Percentiles rank a stretch among this genome's conserved stretches.
Conservation (phyloP, 1,284 basidiomycete species). For the Earliella scabrosa region DNA sequence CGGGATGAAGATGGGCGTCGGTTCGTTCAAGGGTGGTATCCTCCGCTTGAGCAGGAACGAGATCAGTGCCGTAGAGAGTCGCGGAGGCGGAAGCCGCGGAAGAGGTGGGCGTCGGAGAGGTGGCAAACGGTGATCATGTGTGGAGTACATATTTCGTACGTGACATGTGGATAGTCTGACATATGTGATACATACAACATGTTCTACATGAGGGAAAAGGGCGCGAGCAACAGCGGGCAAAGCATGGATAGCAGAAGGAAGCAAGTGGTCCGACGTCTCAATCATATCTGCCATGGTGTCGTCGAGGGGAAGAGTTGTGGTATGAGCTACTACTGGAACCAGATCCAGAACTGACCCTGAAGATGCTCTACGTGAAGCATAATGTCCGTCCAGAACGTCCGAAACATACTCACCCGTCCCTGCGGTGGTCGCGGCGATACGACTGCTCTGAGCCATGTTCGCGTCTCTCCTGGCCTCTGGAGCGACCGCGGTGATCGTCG, state of each 20-base stretch:
- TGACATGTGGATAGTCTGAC: conserved; percentile 3
- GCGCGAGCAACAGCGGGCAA: neutral
- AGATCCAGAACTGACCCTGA: conserved; percentile 16
- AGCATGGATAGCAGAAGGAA: neutral
- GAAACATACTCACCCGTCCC: conserved; percentile 18
- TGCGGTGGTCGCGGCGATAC: conserved; percentile 15
- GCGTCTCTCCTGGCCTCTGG: conserved; percentile 14
- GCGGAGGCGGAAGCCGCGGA: conserved; percentile 16
- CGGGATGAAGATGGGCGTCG: conserved; percentile 78
- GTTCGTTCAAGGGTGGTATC: conserved; percentile 69
- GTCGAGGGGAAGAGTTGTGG: conserved; percentile 9
- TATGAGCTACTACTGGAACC: conserved; percentile 11
- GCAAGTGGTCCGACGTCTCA: conserved; percentile 1
- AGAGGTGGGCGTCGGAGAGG: conserved; percentile 19
- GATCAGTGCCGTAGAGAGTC: conserved; percentile 48
- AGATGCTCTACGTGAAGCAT: conserved; percentile 5
- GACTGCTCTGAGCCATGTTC: conserved; percentile 10
- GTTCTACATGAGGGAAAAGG: neutral
- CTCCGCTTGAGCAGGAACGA: conserved; percentile 67
- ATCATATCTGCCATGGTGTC: conserved; percentile 11
- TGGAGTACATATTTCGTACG: neutral
- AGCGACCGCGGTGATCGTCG: conserved; percentile 17
- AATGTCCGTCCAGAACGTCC: neutral
- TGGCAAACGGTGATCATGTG: conserved; percentile 18
- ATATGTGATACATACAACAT: conserved; percentile 2